Conservation (phyloP, 2,329 filamentous ascomycete genomes). For the Monosporascus cannonballus region DNA sequence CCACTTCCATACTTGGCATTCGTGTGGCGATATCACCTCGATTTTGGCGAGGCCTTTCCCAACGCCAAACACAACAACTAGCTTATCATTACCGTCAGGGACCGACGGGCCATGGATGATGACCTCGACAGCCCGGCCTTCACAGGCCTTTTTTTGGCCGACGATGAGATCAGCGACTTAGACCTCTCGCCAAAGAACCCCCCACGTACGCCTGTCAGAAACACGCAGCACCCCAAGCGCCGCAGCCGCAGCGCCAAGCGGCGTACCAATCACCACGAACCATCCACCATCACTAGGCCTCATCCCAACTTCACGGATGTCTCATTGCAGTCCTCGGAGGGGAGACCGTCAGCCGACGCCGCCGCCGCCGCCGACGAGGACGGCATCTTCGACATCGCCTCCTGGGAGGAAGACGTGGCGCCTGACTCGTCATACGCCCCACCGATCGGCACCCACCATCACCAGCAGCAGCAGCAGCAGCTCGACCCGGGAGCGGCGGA, state of each 20-base stretch:
- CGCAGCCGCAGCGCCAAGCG: not conserved
- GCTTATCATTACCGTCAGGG: not conserved
- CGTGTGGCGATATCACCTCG: too few relatives aligned
- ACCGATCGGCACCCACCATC: not conserved
- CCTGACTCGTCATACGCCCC: not conserved
- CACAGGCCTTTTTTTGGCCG: constrained; percentile 1
- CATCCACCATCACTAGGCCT: too few relatives aligned
- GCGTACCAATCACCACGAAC: not conserved
- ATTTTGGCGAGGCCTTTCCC: too few relatives aligned
- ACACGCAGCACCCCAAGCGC: not conserved
- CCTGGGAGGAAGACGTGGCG: not conserved
- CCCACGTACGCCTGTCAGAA: too few relatives aligned
- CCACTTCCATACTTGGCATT: too few relatives aligned
- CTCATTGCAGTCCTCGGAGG: too few relatives aligned
- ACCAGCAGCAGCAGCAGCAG: not conserved
- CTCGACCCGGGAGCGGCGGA: not conserved
- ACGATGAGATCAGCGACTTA: constrained; percentile 5
- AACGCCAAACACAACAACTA: too few relatives aligned
- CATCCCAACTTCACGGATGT: too few relatives aligned
- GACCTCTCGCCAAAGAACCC: constrained; percentile 2
- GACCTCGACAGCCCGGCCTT: not conserved
- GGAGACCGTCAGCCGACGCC: too few relatives aligned
- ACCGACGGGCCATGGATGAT: not conserved
- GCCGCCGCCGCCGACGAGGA: not conserved
- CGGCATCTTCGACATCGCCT: not conserved